phyloP scores from a whole-genome alignment of 352 stramenopile genomes.

The Globisporangium ultimum region DNA sequence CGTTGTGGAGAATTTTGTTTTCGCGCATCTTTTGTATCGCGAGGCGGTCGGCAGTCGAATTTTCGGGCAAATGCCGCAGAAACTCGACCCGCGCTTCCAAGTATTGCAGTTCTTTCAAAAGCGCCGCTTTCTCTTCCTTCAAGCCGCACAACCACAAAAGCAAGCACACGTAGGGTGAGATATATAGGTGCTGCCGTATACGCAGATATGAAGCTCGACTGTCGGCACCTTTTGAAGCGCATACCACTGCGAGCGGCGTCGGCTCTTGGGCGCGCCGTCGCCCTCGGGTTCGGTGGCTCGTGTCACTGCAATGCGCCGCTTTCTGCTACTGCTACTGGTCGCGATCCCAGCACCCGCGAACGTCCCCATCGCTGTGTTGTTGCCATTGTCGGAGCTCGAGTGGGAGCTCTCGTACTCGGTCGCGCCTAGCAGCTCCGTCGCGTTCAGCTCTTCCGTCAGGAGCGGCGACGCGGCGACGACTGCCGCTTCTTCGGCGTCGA shows the following conservation, averaged over 20 bases:
- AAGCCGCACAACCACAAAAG: not conserved
- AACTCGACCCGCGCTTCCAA: slow-evolving; percentile 12
- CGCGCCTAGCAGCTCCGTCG: no score
- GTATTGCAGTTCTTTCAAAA: slow-evolving; percentile 12
- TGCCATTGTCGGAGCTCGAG: no score
- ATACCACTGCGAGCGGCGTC: slow-evolving; percentile 8
- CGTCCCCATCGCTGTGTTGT: no score
- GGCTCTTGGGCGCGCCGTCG: no score
- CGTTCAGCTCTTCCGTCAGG: no score
- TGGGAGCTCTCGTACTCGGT: no score
- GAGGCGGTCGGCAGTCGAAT: slow-evolving; percentile 3
- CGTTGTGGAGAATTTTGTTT: slow-evolving; percentile 12
- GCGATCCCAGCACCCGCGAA: no score
- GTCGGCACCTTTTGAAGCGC: slow-evolving; percentile 10
- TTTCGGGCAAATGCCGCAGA: slow-evolving; percentile 11
- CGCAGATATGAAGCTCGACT: not conserved
- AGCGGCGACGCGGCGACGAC: no score
- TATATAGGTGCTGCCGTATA: not conserved
- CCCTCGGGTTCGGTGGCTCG: no score
- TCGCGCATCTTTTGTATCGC: slow-evolving; percentile 5
- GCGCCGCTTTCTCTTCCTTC: slow-evolving; percentile 17
- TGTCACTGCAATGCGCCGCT: no score
- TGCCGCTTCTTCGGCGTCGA: no score
- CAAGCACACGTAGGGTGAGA: not conserved
- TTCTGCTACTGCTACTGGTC: no score